phyloP scores from a whole-genome alignment of 2,329 filamentous ascomycete genomes.

The Venturia asperata region DNA sequence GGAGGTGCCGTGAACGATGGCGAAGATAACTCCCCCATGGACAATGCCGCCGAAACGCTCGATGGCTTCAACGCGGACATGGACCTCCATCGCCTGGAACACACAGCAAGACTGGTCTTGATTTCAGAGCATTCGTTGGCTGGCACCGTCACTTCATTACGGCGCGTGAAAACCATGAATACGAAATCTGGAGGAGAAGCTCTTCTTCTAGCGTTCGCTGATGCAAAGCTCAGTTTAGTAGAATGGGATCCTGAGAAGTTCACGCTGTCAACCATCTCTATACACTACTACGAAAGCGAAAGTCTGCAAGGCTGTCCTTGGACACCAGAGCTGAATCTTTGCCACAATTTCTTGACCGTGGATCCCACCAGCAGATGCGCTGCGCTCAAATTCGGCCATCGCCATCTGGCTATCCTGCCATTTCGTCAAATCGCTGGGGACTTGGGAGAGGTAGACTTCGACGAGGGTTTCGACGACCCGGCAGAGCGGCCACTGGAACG shows the following conservation, averaged over 20 bases:
- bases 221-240: constrained; percentile 86
- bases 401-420: constrained; percentile 86
- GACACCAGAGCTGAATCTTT: constrained; percentile 66
- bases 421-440: constrained; percentile 84
- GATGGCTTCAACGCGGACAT: constrained; percentile 26
- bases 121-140: constrained; percentile 76
- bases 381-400: constrained; percentile 81
- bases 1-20: constrained; percentile 25
- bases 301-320: constrained; percentile 68
- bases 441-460: constrained; percentile 85
- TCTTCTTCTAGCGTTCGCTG: constrained; percentile 74
- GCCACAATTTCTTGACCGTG: constrained; percentile 73
- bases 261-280: constrained; percentile 78
- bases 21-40: constrained; percentile 44
- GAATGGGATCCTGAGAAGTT: constrained; percentile 85
- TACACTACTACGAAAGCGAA: constrained; percentile 97
- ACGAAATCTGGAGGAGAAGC: constrained; percentile 77
- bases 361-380: constrained; percentile 92
- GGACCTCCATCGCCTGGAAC: constrained; percentile 52
- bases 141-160: constrained; percentile 77
- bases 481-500: constrained; percentile 28
- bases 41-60: constrained; percentile 32
- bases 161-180: constrained; percentile 63
- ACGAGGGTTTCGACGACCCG: constrained; percentile 65
- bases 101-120: constrained; percentile 71